phyloP scores from a whole-genome alignment of 176 grass and related monocot species.

The Oryza brachyantha region DNA sequence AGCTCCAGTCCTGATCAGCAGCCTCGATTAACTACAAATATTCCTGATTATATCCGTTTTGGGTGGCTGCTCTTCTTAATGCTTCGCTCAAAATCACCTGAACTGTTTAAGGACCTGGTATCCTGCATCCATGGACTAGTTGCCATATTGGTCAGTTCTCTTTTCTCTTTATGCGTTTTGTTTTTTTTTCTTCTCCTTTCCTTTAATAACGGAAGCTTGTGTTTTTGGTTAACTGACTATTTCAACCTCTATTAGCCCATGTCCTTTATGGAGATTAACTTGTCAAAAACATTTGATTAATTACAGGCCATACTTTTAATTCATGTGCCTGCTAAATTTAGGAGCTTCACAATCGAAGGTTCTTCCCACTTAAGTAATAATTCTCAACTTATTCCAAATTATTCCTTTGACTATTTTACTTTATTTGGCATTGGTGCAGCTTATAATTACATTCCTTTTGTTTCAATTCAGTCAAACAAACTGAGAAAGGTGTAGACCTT shows the following conservation, averaged over 20 bases:
- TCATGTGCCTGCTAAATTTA: conserved; percentile 65
- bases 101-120: conserved; percentile 77
- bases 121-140: conserved; percentile 88
- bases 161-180: conserved; percentile 15
- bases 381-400: conserved; percentile 11
- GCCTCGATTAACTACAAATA: conserved; percentile 26
- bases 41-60: conserved; percentile 57
- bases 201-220: neutral
- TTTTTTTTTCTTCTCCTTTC: conserved; percentile 21
- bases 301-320: conserved; percentile 89
- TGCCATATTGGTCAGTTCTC: conserved; percentile 69
- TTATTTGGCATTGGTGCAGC: conserved; percentile 3
- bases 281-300: conserved; percentile 18
- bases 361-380: conserved; percentile 73
- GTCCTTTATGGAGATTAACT: neutral
- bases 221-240: conserved; percentile 3
- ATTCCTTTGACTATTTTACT: conserved; percentile 1
- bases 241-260: neutral
- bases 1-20: conserved; percentile 31
- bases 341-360: conserved; percentile 74
- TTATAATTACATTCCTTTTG: conserved; percentile 27
- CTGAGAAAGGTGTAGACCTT: conserved; percentile 65
- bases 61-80: conserved; percentile 90
- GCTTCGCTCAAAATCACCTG: conserved; percentile 58
- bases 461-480: conserved; percentile 71